Base-by-base conservation (phyloP, 257 asterid species). In the Thymus mandschuricus region DNA sequence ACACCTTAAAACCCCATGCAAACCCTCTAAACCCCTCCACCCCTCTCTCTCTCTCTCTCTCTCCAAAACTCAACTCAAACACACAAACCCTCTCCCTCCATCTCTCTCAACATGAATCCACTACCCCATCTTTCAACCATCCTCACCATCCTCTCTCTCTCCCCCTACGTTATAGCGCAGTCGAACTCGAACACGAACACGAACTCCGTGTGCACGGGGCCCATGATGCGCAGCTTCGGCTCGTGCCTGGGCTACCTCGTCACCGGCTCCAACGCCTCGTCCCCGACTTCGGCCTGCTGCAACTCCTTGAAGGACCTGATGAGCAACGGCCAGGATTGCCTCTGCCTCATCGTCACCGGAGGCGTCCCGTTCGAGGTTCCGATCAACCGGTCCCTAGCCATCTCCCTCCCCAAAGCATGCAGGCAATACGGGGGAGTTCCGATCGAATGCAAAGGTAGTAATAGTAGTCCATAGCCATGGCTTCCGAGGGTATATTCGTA, bases 341-440 rank as follows among this genome's bases (percentile, higher is more conserved):
- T 85, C 73, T 85, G 89, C 71, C 85, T 75, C 10, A 78, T 85
- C 3, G 75, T 79, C 3, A 78, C 87, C 0, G 90, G 90, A 6
- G 81, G 84, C 3, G 84, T 80, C 0, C 87, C 87, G 12, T 78
- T 85, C 56, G 76, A 82, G 66, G 79, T 82, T 5, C 98, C 98
- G 1, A 49, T 89, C 27, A 92, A 87, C 8, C 83, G 81, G 1
- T 63, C 73, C 0, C 67, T 84, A 0, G 92, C 93, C 0, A 80
- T 89, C 55, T 87, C 92, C 5, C 92, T 92, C 29, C 97, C 97
- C 0, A 86, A 84, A 0, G 87, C 97, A 5, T 92, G 97, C 64
- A 31, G 27, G 6, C 44, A 31, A 59, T 59, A 43, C 2, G 44
- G 64, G 0, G 45, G 45, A 2, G 45, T 59, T 43, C 64, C 64